Evolutionary conservation across 441 rosid genomes (phyloP).

Genomic region (Gossypium aridum): DNA sequence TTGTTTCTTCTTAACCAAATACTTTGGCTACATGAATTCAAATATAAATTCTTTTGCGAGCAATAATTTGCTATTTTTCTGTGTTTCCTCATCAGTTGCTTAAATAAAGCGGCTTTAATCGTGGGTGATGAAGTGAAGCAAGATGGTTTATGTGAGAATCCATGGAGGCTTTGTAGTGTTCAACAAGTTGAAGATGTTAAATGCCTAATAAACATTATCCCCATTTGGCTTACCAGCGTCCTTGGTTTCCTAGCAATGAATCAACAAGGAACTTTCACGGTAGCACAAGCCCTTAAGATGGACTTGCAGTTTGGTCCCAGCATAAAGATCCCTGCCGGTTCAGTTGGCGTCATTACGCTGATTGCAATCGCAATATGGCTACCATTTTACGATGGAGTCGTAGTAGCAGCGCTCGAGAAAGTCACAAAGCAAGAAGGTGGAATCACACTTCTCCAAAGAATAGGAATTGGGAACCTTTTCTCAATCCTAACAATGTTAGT

Average conservation of each 20-base stretch:
- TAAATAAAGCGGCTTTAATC: constrained; percentile 27
- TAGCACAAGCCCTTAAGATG: constrained; percentile 27
- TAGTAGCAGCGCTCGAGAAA: constrained; percentile 26
- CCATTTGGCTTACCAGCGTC: constrained; percentile 24
- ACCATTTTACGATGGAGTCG: constrained; percentile 25
- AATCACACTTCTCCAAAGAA: constrained; percentile 30
- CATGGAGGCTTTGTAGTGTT: constrained; percentile 30
- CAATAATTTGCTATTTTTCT: background rate
- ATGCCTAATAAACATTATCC: constrained; percentile 22
- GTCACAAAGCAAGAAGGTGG: constrained; percentile 27
- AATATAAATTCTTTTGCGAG: background rate
- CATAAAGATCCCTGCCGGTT: constrained; percentile 26
- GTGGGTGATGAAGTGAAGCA: constrained; percentile 15
- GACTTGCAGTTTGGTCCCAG: constrained; percentile 24
- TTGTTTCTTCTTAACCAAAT: background rate
- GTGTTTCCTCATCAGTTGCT: constrained; percentile 15
- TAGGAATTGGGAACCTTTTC: constrained; percentile 28
- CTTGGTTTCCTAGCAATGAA: constrained; percentile 18
- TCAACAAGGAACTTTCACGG: constrained; percentile 21
- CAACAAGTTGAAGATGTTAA: constrained; percentile 33
- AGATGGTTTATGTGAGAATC: constrained; percentile 17
- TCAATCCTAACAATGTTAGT: constrained; percentile 19
- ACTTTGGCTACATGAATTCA: background rate
- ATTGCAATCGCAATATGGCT: constrained; percentile 20
- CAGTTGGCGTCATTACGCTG: constrained; percentile 13